Base-by-base conservation (phyloP, 176 grass and related monocot genomes). In the Lolium perenne region DNA sequence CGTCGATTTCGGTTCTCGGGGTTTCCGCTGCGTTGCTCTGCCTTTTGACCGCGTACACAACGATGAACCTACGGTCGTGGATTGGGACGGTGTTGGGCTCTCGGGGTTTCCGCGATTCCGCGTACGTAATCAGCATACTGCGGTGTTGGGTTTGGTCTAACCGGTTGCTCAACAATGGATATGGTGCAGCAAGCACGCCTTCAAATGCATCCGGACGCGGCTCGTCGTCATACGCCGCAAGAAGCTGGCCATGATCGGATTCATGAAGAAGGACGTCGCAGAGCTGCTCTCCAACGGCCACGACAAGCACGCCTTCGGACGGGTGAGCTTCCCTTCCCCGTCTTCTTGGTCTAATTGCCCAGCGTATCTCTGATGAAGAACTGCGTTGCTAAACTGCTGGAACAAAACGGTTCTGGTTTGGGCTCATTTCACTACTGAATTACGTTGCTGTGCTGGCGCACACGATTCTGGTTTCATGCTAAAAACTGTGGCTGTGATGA, bases 191-290 rank as follows among this genome's bases (percentile, higher is more conserved):
- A 94, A 96, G 77, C 87, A 85, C 38, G 83, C 94, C 9, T 88
- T 93, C 87, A 99, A 99, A 79, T 94, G 92, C 78, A 93, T 89
- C 73, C 88, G 82, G 53, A 87, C 43, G 82, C 86, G 97, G 89
- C 55, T 94, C 76, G 87, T 47, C 74, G 76, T 81, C n/a, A 93
- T 99, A 59, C 76, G 71, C 77, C 91, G 90, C 85, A 99, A 94
- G 94, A 94, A 99, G 65, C 82, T 88, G 85, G 94, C 92, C 21
- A 86, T 92, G 90, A 66, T 97, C 69, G 58, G 97, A 7, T 94
- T 96, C 92, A 29, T 97, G 79, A 99, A 91, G 86, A 94, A 95
- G 84, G 97, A 99, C 76, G 85, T 99, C 13, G 97, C 94, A 53
- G 94, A 99, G 38, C 92, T 99, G 80, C 57, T 99, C 87, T 81